Evolutionary conservation across 2,329 filamentous ascomycete genomes (phyloP), one percentile per base, ranked within the genome.

Genomic region (Alternaria consortialis): DNA sequence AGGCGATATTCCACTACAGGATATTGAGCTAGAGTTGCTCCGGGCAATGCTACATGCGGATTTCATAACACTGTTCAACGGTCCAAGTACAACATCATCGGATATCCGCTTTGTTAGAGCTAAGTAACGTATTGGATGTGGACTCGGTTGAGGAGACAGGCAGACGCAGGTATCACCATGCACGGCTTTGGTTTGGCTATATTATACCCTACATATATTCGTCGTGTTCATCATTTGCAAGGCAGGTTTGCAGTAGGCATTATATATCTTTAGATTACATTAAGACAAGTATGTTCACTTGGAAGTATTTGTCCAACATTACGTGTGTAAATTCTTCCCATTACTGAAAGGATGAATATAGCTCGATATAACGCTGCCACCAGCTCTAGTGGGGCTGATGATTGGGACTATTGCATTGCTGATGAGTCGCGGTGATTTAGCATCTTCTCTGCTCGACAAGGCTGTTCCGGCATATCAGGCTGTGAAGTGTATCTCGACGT

Each of bases 1-100:
- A 4, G 67, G 71, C 7, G 69, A 78, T n/a, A 65, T 79, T 17
- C 71, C 77, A 11, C 67, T 73, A 17, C 71, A 71, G 3, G 65
- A 70, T 2, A 64, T 73, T 13, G 78, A 80, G 60, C 70, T 72
- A 23, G 79, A 79, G 60, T 60, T 69, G 23, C 65, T 73, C 7
- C 17, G 39, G 20, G 17, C 5, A 23, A 23, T 40, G 39, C 11
- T 13, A 23, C 11, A 11, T 12, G 9, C 9, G 31, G 7, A 7
- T 32, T 11, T 32, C 9, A 11, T 11, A 32, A 32, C 3, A 11
- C 7, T 32, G 7, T 32, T 11, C 31, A 32, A 32, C 9, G 31
- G 39, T 40, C 17, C 17, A 4, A 4, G 5, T 23, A 23, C 1
- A 40, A 5, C 39, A 7, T 11, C 3, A 23, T 8, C n/a, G 13